Evolutionary conservation across 202 grass and related monocot species (phyloP), one percentile per base, ranked within the genome.

Genomic region (Dendrocalamus latiflorus): DNA sequence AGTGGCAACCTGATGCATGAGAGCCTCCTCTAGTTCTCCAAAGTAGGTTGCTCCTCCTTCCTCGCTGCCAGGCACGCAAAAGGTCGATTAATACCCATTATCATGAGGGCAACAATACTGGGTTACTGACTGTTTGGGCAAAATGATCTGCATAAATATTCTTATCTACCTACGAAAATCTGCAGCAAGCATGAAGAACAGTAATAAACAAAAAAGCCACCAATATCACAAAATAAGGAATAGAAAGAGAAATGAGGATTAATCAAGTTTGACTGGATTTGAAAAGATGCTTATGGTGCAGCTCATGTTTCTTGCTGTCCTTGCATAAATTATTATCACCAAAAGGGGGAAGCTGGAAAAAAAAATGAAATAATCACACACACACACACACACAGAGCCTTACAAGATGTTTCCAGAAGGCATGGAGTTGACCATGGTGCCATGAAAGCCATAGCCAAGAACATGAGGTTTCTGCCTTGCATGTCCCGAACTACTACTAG

Each of bases 21-120:
- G 87, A 89, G 95, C 95, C 49, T 86, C 90, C 75, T 94, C 95
- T 72, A 97, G 72, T 74, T 88, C 95, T 51, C 92, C 92, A 79
- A 94, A 91, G 60, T 97, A 94, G 82, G 79, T 22, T 65, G 28
- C 84, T 55, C 92, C 92, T 75, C 80, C 94, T 66, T 93, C 90
- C 54, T 97, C 84, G 36, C 90, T 90, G 79, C 34, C 16, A 75
- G 28, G 42, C 42, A 77, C 54, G 71, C 11, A 63, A 62, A 42
- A 55, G 16, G 10, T 20, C 17, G 8, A 54, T 16, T 44, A 10
- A 43, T 67, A 72, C 25, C 28, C 45, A 28, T 22, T 64, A 54
- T n/a, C 9, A 16, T 26, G 20, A 53, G 30, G 28, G 57, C 43
- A 22, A 63, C 70, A 85, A 36, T 2, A 13, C 20, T 65, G 30